These are phyloP conservation scores for Acer yangbiense DNA, from an alignment of 345 rosid genomes.

Conservation along the genomic window DNA sequence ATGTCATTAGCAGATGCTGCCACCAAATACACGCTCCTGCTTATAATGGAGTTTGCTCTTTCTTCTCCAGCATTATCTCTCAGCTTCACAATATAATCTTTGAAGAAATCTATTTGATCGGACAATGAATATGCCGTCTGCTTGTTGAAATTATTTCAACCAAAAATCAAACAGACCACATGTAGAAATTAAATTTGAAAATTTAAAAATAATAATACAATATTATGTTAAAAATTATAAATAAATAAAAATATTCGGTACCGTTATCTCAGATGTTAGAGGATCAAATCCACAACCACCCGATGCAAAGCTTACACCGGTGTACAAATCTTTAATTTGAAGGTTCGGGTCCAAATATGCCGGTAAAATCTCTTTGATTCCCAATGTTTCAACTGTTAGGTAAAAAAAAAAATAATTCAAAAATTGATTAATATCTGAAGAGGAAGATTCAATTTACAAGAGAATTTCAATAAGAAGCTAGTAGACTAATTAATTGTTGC, in stretches of 20 bases:
- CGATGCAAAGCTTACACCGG: conserved; percentile 45
- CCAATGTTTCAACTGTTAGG: conserved; percentile 31
- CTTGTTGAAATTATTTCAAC: background rate
- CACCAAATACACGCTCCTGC: conserved; percentile 11
- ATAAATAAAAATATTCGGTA: background rate
- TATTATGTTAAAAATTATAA: background rate
- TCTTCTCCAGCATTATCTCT: conserved; percentile 12
- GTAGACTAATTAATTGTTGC: too few species aligned
- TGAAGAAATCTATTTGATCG: conserved; percentile 17
- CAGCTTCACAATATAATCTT: conserved; percentile 21
- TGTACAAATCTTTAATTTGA: conserved; percentile 22
- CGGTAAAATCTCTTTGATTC: conserved; percentile 31
- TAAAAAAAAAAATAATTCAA: background rate
- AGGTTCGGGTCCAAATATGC: conserved; percentile 37
- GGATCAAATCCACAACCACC: conserved; percentile 43
- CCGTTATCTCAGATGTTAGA: conserved; percentile 23
- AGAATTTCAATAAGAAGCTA: too few species aligned
- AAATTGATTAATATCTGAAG: background rate
- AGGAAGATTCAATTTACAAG: background rate
- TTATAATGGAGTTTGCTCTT: conserved; percentile 10
- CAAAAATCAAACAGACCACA: too few species aligned
- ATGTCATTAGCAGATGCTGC: conserved; percentile 28
- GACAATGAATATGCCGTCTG: background rate
- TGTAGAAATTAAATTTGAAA: background rate
- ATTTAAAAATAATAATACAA: background rate